Percentiles rank a stretch among this genome's conserved stretches.
Evolutionary conservation across 495 filamentous ascomycete species (phyloP).

Genomic region (Parachaetomium inaequale): DNA sequence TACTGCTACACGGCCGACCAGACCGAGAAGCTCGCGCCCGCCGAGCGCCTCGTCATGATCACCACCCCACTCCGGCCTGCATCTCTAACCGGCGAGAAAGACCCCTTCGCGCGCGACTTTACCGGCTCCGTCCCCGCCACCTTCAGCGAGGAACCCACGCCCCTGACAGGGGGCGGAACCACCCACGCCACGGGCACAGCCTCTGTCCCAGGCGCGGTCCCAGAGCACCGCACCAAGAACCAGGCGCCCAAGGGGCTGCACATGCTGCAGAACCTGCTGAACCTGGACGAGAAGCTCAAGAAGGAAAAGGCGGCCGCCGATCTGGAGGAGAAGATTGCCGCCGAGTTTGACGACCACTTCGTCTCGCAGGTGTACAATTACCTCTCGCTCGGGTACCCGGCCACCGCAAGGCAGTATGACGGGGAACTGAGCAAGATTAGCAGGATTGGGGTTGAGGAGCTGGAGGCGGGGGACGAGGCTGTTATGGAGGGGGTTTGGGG

Average conservation of each 20-base stretch:
- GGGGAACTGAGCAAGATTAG: slow-evolving; percentile 77
- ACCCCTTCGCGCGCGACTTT: slow-evolving; percentile 42
- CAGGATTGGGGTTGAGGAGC: slow-evolving; percentile 57
- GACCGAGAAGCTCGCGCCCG: slow-evolving; percentile 37
- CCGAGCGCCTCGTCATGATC: slow-evolving; percentile 37
- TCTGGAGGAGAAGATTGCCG: slow-evolving; percentile 51
- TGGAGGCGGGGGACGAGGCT: slow-evolving; percentile 68
- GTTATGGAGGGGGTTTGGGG: slow-evolving; percentile 60
- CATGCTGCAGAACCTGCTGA: slow-evolving; percentile 46
- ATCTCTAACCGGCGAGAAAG: slow-evolving; percentile 19
- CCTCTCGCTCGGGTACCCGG: slow-evolving; percentile 83
- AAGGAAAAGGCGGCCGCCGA: slow-evolving; percentile 49
- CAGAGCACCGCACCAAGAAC: slow-evolving; percentile 31
- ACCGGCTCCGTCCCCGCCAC: slow-evolving; percentile 20
- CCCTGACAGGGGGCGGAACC: slow-evolving; percentile 1
- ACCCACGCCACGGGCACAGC: slow-evolving; percentile 15
- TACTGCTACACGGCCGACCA: slow-evolving; percentile 48
- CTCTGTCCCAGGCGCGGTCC: neutral
- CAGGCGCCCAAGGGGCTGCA: slow-evolving; percentile 40
- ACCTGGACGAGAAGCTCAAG: slow-evolving; percentile 46
- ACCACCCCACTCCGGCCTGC: slow-evolving; percentile 35
- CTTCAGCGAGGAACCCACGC: slow-evolving; percentile 29
- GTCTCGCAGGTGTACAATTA: slow-evolving; percentile 96
- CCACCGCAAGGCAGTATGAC: slow-evolving; percentile 76
- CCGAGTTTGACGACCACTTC: slow-evolving; percentile 77